Evolutionary conservation across 2,329 filamentous ascomycete genomes (phyloP), one percentile per base, ranked within the genome.

Genomic region (Penicillium polonicum): DNA sequence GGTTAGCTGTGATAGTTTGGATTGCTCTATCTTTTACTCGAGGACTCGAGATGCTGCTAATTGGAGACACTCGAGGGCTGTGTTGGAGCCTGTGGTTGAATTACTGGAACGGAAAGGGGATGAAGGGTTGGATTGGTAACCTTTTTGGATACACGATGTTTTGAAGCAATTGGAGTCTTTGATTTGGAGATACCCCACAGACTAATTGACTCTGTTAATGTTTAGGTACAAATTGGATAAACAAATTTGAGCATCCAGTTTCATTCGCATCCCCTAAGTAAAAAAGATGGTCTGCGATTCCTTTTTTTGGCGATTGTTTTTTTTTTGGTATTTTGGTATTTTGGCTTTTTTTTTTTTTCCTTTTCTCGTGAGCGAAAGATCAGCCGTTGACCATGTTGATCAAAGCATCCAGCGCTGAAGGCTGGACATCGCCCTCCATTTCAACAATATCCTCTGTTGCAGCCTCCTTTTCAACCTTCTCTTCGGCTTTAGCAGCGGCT

Each of bases 21-120:
- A 96, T 75, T 99, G 94, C 70, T 89, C 92, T 0, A 91, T 96
- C 0, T 97, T 96, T 66, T 97, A 96, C 75, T 73, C 75, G 4
- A 65, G 77, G 39, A 76, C 71, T 5, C 71, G 76, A 57, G 70
- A 75, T 57, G 60, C 64, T 48, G 69, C 75, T 21, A 64, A 71
- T 62, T 72, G 74, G 68, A 71, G 65, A 23, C 73, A 75, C 65
- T 72, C 70, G 4, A 70, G 65, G 62, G 71, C 72, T 12, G 64
- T 70, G 17, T 58, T 79, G 55, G 68, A 64, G 25, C 76, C 78
- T 41, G 70, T 77, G 1, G 61, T 76, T 35, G 68, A 70, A 21
- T 42, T 72, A 8, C 63, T 80, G 57, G 71, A 76, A 61, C 66
- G 68, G 41, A 68, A 63, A 33, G 68, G 68, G 8, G 69, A 74